Base-by-base conservation (phyloP, 371 early-diverging fungal species). In the Apophysomyces variabilis region DNA sequence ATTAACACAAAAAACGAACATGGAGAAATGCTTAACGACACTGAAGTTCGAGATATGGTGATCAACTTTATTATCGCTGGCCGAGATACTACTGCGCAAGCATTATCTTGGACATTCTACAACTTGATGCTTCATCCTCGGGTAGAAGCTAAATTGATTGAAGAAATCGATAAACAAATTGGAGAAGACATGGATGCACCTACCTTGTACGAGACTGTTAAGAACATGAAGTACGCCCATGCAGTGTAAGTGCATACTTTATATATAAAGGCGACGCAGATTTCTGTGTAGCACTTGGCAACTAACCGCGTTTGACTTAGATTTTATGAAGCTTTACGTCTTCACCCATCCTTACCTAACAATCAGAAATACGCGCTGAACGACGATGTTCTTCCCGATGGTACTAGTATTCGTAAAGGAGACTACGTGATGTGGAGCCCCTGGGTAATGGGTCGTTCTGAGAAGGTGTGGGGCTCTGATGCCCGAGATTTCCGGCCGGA, bases 1-100 rank as follows among this genome's bases (percentile, higher is more conserved):
- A 87, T 90, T 86, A 70, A 76, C 60, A 77, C 80, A 43, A 67
- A 69, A 26, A 81, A 88, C 50, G 83, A 83, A 3, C 79, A 87
- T 54, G 88, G 87, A 5, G 76, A 79, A 4, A 66, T 67, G 1
- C 65, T 87, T 9, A 77, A 65, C 35, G 84, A 87, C 61, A 70
- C 82, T 12, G 79, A 83, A 54, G 73, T 92, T 38, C 74, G 84
- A 4, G 92, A 93, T 69, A 80, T 87, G 58, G 81, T 91, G 2
- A 61, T 92, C 59, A 93, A 91, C 75, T 87, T 91, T 68, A 83
- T 90, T 60, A 85, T 90, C 66, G 89, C 83, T 32, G 83, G 78
- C 3, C 77, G 91, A 13, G 91, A 91, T 60, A 89, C 91, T 0
- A 92, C 92, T 3, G 89, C 91, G 0, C 90, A 90, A 65, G 87